Evolutionary conservation across 2,329 filamentous ascomycete genomes (phyloP).

Genomic region (Lachnellula arida): DNA sequence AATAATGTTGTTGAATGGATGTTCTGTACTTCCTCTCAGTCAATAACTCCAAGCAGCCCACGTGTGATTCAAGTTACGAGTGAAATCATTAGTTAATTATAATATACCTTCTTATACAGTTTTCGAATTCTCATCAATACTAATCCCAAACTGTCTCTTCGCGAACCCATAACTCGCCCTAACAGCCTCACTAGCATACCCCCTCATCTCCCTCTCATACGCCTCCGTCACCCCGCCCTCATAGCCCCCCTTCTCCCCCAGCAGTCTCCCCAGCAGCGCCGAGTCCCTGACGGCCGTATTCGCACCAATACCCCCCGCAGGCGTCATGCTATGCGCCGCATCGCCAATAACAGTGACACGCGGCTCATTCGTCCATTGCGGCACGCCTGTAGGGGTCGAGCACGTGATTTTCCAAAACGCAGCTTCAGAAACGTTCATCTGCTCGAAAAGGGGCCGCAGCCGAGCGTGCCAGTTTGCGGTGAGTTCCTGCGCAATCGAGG

Average conservation of each 20-base stretch:
- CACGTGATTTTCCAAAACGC: constrained; percentile 66
- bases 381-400: constrained; percentile 54
- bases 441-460: constrained; percentile 51
- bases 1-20: too few relatives aligned
- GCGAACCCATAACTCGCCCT: constrained; percentile 48
- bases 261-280: constrained; percentile 47
- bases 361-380: constrained; percentile 53
- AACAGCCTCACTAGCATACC: constrained; percentile 54
- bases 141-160: constrained; percentile 38
- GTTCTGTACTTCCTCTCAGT: too few relatives aligned
- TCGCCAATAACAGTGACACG: constrained; percentile 55
- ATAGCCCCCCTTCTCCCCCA: constrained; percentile 50
- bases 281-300: constrained; percentile 54
- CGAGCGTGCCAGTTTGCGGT: constrained; percentile 51
- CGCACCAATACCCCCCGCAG: constrained; percentile 51
- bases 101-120: constrained; percentile 14
- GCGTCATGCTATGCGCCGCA: constrained; percentile 53
- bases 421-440: constrained; percentile 52
- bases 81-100: too few relatives aligned
- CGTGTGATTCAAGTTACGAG: too few relatives aligned
- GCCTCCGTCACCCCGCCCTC: constrained; percentile 48
- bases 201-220: constrained; percentile 59
- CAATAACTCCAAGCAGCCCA: too few relatives aligned
- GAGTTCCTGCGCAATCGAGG: constrained; percentile 51
- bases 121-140: constrained; percentile 40